Evolutionary conservation across 2,329 filamentous ascomycete genomes (phyloP).

Genomic region (Aspergillus proliferans): DNA sequence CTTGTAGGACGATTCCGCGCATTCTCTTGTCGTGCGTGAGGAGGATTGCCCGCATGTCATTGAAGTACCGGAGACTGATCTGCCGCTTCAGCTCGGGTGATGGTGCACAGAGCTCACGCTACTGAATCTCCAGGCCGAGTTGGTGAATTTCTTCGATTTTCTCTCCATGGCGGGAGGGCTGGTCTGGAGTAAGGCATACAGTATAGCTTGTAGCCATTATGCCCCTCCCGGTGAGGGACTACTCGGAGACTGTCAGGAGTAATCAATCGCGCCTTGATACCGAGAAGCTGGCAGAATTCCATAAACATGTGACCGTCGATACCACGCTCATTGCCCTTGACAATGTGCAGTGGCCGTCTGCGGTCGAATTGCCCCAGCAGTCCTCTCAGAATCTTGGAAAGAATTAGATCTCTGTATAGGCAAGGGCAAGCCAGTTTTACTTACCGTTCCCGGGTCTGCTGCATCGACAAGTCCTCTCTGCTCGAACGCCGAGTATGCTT

Average conservation of each 20-base stretch:
- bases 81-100: constrained; percentile 17
- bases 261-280: neutral
- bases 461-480: neutral
- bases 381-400: neutral
- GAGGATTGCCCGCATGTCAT: constrained; percentile 25
- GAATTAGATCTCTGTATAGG: neutral
- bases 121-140: constrained; percentile 20
- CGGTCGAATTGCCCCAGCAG: neutral
- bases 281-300: neutral
- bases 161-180: constrained; percentile 3
- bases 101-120: constrained; percentile 20
- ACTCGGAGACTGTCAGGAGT: constrained; percentile 1
- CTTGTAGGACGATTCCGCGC: constrained; percentile 25
- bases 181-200: constrained; percentile 1
- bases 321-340: neutral
- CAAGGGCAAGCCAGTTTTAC: neutral
- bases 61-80: constrained; percentile 19
- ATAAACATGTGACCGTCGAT: neutral
- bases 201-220: constrained; percentile 7
- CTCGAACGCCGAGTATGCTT: neutral
- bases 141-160: constrained; percentile 18
- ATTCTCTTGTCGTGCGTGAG: constrained; percentile 28
- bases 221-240: neutral
- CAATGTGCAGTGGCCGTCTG: neutral
- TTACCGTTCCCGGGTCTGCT: constrained; percentile 4